Base-by-base conservation (phyloP, 768 basidiomycete genomes). In the Suillus placidus region DNA sequence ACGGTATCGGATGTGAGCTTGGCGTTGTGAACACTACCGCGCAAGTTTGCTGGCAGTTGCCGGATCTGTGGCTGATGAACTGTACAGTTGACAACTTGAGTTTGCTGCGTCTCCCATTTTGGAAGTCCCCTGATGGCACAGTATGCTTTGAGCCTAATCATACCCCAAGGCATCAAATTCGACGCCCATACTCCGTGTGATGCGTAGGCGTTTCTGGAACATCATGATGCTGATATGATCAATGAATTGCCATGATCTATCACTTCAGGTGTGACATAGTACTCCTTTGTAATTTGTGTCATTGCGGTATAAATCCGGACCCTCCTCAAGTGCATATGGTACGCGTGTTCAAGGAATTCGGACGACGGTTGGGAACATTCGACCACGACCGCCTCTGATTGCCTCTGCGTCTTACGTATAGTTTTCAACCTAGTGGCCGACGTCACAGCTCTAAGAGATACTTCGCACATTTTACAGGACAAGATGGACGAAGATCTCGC, bases 21-120 rank as follows among this genome's bases (percentile, higher is more conserved):
- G 57, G 37, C 60, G 52, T 40, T 45, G 54, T 16, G 12, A 18
- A 42, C 40, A 34, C 55, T 60, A 55, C 40, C 23, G 7, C 49
- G 34, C 57, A 49, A 54, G 51, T 62, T 45, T 40, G 18, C 20
- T 70, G 77, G 76, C 58, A 60, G 63, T 77, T 73, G 63, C 77
- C 76, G 72, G 23, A 40, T 35, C 0, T 20, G 72, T 74, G 76
- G 76, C 76, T 78, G 71, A 69, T 66, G 60, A 74, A 63, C 77
- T 77, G 67, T 77, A 78, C 23, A 77, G 77, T 58, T 60, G 9
- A 9, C 13, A 30, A 14, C 34, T 60, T 55, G 26, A 45, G n/a
- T 30, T 38, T 51, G 26, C 14, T 2, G 16, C 18, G 32, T 54
- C 62, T 68, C 55, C 67, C 30, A 9, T 65, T 63, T 52, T 60